Base-by-base conservation (phyloP, 306 rosid genomes). In the Aeschynomene evenia region DNA sequence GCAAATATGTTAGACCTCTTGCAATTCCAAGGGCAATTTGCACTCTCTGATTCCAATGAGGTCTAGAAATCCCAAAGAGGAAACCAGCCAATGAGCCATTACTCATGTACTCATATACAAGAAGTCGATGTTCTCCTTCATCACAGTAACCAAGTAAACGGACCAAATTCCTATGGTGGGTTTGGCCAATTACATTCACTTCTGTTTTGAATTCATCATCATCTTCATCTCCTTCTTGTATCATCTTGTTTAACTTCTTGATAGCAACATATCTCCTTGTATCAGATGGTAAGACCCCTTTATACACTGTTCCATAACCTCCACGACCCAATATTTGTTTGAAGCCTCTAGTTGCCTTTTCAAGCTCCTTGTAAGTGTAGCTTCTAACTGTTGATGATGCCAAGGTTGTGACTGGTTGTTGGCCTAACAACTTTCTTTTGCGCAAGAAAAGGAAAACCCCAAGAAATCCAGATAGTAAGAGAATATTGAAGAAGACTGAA, bases 141-240 rank as follows among this genome's bases (percentile, higher is more conserved):
- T 40, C 48, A 16, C 48, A 40, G 18, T 40, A 40, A 40, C 48
- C 48, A 40, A 40, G 48, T 5, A 40, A 40, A 5, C 48, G 48
- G 14, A 40, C 16, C 48, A 40, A 40, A 4, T 40, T 40, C 48
- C 48, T 4, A 7, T 40, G 48, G 48, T 40, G 48, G 6, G 48
- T 40, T 40, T 40, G 48, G 15, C 48, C 48, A 3, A 40, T 40
- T n/a, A 40, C 48, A 13, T 4, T 40, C 48, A 40, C 48, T n/a
- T 40, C 48, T 11, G 48, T 13, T 40, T 40, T 40, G 15, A 40
- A 40, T 4, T 40, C 48, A 40, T 40, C 0, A 10, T 79, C 88
- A 10, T 75, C 82, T 70, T 40, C 0, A 10, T 79, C 88, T 10
- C 77, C 82, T 70, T 83, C 88, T n/a, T 46, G 45, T 5, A 70